Evolutionary conservation across 139 green algal species (phyloP).

Genomic region (Limnomonas spitsbergensis): DNA sequence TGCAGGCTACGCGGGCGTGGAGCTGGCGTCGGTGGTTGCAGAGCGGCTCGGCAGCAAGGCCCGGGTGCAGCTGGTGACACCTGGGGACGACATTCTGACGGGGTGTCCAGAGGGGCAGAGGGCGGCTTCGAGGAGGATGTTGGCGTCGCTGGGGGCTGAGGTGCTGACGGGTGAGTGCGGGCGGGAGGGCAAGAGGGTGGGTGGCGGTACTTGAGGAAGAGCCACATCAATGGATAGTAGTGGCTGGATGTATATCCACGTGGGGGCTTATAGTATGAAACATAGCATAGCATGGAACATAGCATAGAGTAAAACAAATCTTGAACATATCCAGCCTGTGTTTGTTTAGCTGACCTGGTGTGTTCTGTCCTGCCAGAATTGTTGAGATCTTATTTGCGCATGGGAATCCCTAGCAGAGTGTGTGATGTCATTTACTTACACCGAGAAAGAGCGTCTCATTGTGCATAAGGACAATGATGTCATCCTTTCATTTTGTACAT

Average conservation of each 20-base stretch:
- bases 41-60: slow-evolving; percentile 44
- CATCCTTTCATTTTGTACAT: too few relatives aligned
- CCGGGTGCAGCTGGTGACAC: slow-evolving; percentile 69
- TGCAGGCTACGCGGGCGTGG: slow-evolving; percentile 85
- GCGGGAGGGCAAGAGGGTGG: neutral
- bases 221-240: too few relatives aligned
- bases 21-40: slow-evolving; percentile 76
- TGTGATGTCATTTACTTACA: too few relatives aligned
- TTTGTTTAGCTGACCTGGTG: neutral
- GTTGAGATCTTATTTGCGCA: too few relatives aligned
- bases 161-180: slow-evolving; percentile 39
- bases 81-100: slow-evolving; percentile 67
- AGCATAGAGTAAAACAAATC: neutral
- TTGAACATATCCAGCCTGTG: neutral
- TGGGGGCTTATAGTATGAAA: neutral
- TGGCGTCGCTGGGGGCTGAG: slow-evolving; percentile 58
- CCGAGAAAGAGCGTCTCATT: too few relatives aligned
- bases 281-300: neutral
- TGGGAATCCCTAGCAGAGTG: too few relatives aligned
- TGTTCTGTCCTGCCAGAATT: too few relatives aligned
- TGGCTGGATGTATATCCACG: too few relatives aligned
- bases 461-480: too few relatives aligned
- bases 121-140: slow-evolving; percentile 51
- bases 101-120: slow-evolving; percentile 59
- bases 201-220: neutral